Base-by-base conservation (phyloP, 192 early-diverging fungal species). In the Coemansia sp. region DNA sequence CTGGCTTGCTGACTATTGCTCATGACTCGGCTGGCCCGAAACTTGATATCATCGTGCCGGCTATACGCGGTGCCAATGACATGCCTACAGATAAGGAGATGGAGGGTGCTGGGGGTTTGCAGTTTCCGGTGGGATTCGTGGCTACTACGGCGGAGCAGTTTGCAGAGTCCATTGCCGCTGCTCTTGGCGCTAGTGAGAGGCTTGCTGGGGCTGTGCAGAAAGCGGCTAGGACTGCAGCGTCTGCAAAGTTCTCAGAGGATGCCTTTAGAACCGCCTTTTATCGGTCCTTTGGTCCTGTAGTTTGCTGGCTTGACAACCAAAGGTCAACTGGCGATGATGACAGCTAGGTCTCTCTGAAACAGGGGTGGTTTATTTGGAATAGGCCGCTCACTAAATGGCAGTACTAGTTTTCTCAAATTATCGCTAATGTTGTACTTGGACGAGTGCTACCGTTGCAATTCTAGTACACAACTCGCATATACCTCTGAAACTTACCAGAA, bases 201-300 rank as follows among this genome's bases (percentile, higher is more conserved):
- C 61, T 92, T 5, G 64, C 78, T 10, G 71, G 73, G 0, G 45
- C 73, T 3, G 86, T 95, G 60, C 83, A 84, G 24, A 67, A 64
- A 9, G 84, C 83, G 46, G 94, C 92, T 0, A 79, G 93, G 26
- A 74, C 67, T 13, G 74, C 83, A 46, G 92, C 88, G 8, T 64
- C 69, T 3, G 83, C 88, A 23, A 82, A 86, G 55, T 95, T 95
- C 62, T 93, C 93, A 2, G 92, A 91, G 26, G 65, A 69, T 5
- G 72, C 83, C 0, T 92, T 91, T 69, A 60, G 67, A 64, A 16
- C 34, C 10, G 77, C 53, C 0, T 79, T 79, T 40, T 73, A 67
- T 57, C 53, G 42, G 38, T 43, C 68, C 11, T 79, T 79, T 51
- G 35, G 16, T n/a, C 77, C 77, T n/a, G 77, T 79, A 13, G 46